Percentiles rank a stretch among this genome's conserved stretches.
phyloP scores from a whole-genome alignment of 116 monocot genomes.

The Trichopus zeylanicus region DNA sequence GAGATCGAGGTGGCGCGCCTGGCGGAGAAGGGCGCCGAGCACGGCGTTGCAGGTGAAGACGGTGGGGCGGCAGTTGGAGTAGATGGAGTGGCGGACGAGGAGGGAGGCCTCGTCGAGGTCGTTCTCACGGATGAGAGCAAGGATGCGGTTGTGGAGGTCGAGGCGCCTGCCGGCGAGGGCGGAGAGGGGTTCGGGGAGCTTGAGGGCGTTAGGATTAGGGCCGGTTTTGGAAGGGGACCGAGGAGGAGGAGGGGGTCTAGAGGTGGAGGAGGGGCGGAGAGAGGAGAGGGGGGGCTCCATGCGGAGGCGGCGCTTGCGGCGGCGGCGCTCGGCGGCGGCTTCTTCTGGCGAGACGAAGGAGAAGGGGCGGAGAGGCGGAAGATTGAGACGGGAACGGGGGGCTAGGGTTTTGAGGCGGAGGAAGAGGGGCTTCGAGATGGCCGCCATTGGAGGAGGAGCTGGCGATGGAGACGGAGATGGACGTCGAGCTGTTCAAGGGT shows the following conservation, averaged over 20 bases:
- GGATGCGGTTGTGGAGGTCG: constrained; percentile 79
- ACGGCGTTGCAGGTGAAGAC: constrained; percentile 91
- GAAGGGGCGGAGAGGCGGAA: constrained; percentile 34
- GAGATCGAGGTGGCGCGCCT: constrained; percentile 70
- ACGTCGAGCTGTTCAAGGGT: no score
- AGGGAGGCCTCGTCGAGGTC: constrained; percentile 93
- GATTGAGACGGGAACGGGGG: constrained; percentile 6
- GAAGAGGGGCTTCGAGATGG: constrained; percentile 15
- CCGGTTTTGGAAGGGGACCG: constrained; percentile 5
- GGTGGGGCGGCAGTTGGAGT: constrained; percentile 97
- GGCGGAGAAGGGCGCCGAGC: constrained; percentile 71
- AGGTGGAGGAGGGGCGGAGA: constrained; percentile 22
- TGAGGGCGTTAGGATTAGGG: constrained; percentile 65
- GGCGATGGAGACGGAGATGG: neutral
- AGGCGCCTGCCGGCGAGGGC: constrained; percentile 67
- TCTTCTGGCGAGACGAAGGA: constrained; percentile 87
- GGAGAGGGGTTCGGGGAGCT: constrained; percentile 67
- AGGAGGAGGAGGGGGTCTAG: constrained; percentile 21
- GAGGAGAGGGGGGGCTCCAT: constrained; percentile 78
- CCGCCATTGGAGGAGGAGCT: no score
- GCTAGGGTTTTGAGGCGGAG: constrained; percentile 28
- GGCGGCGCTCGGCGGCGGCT: constrained; percentile 88
- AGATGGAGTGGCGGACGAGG: constrained; percentile 92
- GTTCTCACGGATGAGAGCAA: constrained; percentile 63
- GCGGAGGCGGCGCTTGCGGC: constrained; percentile 85